Evolutionary conservation across 1,284 basidiomycete genomes (phyloP), one percentile per base, ranked within the genome.

Genomic region (Cryptococcus maquisensis): DNA sequence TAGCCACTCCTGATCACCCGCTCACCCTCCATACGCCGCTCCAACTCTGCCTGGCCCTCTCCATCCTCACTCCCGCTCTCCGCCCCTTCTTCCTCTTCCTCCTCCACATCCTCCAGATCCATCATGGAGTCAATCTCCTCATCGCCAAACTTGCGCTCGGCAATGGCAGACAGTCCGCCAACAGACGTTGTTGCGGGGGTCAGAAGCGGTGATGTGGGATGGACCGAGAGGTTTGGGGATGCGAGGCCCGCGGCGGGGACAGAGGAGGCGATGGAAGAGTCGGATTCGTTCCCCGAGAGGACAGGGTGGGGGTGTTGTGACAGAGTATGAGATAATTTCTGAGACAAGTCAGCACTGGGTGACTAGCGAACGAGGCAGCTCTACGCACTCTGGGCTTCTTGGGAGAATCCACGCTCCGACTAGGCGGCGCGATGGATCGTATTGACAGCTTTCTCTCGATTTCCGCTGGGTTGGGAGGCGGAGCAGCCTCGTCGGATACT

Each of bases 1-100:
- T 93, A 96, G 3, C 94, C 94, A 21, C 86, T 84, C 77, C 92
- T 95, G 71, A 96, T 81, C 38, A 90, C 85, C 49, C 82, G 82
- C 71, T 93, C 90, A 54, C 86, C 86, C 39, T 82, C 79, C 23
- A 83, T 81, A 50, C 81, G 81, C 42, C 72, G 84, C 82, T 57
- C 80, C 75, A 48, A 79, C 79, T 67, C 81, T 76, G 58, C 74
- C 45, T 72, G 63, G n/a, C 66, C 66, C 68, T 72, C 60, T 51
- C 51, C 59, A 23, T 62, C 65, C 20, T 56, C 62, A 2, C 55
- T 65, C 26, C 60, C 65, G 10, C 57, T 63, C 47, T 87, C 85
- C 24, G 84, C 85, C 56, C 88, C 86, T 20, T 55, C 68, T 12
- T 56, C 67, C 37, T 66, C 68, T 83, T 66, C 86, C 84, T 45